phyloP scores from a whole-genome alignment of 2,329 filamentous ascomycete species.

The Thermoascus crustaceus region DNA sequence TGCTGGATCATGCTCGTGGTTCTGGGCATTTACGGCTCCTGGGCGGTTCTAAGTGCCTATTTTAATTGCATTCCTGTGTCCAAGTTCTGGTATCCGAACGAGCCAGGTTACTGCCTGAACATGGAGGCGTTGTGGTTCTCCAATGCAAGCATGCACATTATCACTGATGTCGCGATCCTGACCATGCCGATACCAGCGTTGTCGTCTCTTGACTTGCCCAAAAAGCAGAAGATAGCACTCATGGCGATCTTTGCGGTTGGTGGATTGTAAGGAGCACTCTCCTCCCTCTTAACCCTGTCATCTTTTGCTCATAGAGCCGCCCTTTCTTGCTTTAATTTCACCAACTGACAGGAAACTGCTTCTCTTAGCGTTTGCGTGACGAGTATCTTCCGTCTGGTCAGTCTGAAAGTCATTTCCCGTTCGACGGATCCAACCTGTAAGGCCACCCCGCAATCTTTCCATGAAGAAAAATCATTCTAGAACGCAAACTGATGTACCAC shows the following conservation, averaged over 20 bases:
- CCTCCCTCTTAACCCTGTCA: slow-evolving; percentile 1
- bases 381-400: slow-evolving; percentile 25
- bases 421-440: slow-evolving; percentile 29
- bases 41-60: slow-evolving; percentile 29
- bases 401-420: slow-evolving; percentile 24
- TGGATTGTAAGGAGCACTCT: slow-evolving; percentile 32
- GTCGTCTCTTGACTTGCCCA: slow-evolving; percentile 31
- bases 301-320: background rate
- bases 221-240: slow-evolving; percentile 34
- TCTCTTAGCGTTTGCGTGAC: slow-evolving; percentile 24
- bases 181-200: slow-evolving; percentile 40
- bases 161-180: slow-evolving; percentile 37
- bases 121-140: slow-evolving; percentile 37
- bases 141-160: slow-evolving; percentile 38
- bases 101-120: slow-evolving; percentile 29
- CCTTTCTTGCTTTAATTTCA: background rate
- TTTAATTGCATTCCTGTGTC: slow-evolving; percentile 29
- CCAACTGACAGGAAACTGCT: background rate
- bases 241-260: slow-evolving; percentile 36
- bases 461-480: no score
- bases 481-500: no score
- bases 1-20: slow-evolving; percentile 31
- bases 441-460: slow-evolving; percentile 2
- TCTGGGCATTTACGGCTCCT: slow-evolving; percentile 27
- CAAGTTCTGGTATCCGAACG: slow-evolving; percentile 25